A percentile compares a stretch with the other conserved stretches of the same genome.
These are phyloP conservation scores for Arbutus unedo DNA, from an alignment of 148 eudicot species.

Conservation along the genomic window DNA sequence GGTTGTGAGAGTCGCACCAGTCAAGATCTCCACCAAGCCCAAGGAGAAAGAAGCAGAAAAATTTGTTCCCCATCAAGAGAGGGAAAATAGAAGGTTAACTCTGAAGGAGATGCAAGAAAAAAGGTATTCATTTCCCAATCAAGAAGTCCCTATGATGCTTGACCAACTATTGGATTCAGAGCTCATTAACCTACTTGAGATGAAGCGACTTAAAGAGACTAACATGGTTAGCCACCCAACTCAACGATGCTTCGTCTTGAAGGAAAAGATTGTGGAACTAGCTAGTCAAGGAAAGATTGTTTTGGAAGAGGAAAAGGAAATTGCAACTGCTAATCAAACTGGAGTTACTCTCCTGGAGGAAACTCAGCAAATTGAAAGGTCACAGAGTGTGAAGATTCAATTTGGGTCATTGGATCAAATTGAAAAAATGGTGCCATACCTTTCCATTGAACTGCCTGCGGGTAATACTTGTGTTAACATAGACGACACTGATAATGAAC, in stretches of 20 bases:
- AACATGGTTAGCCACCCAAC: not conserved
- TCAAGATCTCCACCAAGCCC: too few relatives aligned
- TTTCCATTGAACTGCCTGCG: too few relatives aligned
- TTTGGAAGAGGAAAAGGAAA: not conserved
- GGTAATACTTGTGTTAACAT: too few relatives aligned
- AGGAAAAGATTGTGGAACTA: too few relatives aligned
- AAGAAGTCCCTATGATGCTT: not conserved
- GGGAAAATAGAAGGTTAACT: not conserved
- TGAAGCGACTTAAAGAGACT: slow-evolving; percentile 4
- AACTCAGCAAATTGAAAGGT: too few relatives aligned
- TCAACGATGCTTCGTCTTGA: too few relatives aligned
- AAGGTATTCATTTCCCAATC: not conserved
- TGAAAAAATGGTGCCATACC: too few relatives aligned
- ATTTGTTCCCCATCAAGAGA: not conserved
- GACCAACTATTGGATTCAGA: not conserved
- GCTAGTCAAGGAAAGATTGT: not conserved
- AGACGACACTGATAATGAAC: too few relatives aligned
- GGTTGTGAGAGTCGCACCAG: too few relatives aligned
- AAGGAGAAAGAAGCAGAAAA: not conserved
- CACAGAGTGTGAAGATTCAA: too few relatives aligned
- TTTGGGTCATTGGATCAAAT: too few relatives aligned
- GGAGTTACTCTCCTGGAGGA: not conserved
- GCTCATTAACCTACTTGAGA: not conserved
- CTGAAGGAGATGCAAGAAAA: not conserved
- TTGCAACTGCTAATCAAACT: not conserved